Percentiles rank a stretch among this genome's conserved stretches.
Conservation (phyloP, 805 yeast species). For the Limtongozyma cylindracea region DNA sequence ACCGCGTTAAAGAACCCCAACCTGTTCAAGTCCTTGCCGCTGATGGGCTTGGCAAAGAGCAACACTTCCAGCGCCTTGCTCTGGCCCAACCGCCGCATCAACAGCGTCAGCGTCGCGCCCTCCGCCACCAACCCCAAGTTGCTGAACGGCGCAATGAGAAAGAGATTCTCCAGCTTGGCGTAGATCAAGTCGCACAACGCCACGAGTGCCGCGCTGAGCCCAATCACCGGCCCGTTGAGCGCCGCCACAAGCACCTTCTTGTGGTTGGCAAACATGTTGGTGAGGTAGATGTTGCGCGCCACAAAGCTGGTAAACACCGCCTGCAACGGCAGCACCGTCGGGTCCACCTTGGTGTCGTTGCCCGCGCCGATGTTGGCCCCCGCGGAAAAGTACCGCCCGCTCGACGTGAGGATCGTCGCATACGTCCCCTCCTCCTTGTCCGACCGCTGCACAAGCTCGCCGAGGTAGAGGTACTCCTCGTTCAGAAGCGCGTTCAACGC, state of each 20-base stretch:
- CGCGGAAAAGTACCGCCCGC: slow-evolving; percentile 59
- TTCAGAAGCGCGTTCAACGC: slow-evolving; percentile 42
- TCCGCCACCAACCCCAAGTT: slow-evolving; percentile 67
- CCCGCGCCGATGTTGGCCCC: slow-evolving; percentile 65
- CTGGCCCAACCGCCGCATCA: slow-evolving; percentile 47
- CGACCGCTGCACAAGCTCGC: slow-evolving; percentile 31
- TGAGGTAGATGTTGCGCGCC: slow-evolving; percentile 47
- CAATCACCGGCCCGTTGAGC: slow-evolving; percentile 73
- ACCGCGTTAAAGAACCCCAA: slow-evolving; percentile 34
- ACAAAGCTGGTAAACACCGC: slow-evolving; percentile 21
- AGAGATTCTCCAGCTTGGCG: slow-evolving; percentile 30
- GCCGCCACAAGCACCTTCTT: slow-evolving; percentile 46
- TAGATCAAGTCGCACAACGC: slow-evolving; percentile 59
- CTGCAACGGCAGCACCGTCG: slow-evolving; percentile 2
- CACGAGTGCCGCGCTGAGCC: slow-evolving; percentile 49
- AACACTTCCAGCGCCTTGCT: slow-evolving; percentile 52
- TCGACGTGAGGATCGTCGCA: slow-evolving; percentile 39
- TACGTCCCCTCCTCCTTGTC: slow-evolving; percentile 32
- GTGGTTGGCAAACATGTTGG: slow-evolving; percentile 46
- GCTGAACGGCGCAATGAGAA: slow-evolving; percentile 51
- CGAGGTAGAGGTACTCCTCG: slow-evolving; percentile 35
- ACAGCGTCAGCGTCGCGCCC: slow-evolving; percentile 48
- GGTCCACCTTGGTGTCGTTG: slow-evolving; percentile 5
- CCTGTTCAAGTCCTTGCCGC: slow-evolving; percentile 25
- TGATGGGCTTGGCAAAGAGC: slow-evolving; percentile 38